phyloP scores from a whole-genome alignment of 306 rosid species.

The Rubus idaeus region DNA sequence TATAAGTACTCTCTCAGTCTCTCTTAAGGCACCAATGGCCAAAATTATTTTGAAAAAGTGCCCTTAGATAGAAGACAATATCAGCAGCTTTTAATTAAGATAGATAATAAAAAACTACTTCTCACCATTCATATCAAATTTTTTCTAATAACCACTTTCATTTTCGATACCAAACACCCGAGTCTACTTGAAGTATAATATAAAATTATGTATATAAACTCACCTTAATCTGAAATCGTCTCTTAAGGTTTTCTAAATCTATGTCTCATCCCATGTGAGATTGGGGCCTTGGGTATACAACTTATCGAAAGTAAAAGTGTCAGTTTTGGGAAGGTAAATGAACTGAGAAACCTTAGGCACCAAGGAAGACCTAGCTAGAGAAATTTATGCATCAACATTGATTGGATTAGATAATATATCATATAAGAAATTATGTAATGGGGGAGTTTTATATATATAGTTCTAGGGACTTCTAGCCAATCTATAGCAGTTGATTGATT shows the following conservation, averaged over 20 bases:
- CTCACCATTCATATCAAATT: too few relatives aligned
- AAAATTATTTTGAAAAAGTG: too few relatives aligned
- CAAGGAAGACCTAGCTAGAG: neutral
- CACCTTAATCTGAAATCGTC: neutral
- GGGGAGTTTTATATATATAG: too few relatives aligned
- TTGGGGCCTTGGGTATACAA: neutral
- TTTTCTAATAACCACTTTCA: too few relatives aligned
- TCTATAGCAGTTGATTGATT: neutral
- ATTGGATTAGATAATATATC: neutral
- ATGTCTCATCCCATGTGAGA: neutral
- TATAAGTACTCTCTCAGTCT: neutral
- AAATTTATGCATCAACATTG: neutral
- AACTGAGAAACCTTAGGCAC: neutral
- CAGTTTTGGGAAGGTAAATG: constrained; percentile 1
- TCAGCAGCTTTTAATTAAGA: neutral
- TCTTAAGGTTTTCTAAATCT: neutral
- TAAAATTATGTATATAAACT: too few relatives aligned
- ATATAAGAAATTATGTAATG: neutral
- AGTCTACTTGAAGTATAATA: neutral
- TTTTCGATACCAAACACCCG: neutral
- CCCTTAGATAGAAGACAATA: too few relatives aligned
- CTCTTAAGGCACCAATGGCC: neutral
- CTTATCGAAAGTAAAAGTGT: constrained; percentile 7
- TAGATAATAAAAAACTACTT: too few relatives aligned
- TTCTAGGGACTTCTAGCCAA: too few relatives aligned